Evolutionary conservation across 805 yeast species (phyloP), one percentile per base, ranked within the genome.

Genomic region (Torulaspora franciscae): DNA sequence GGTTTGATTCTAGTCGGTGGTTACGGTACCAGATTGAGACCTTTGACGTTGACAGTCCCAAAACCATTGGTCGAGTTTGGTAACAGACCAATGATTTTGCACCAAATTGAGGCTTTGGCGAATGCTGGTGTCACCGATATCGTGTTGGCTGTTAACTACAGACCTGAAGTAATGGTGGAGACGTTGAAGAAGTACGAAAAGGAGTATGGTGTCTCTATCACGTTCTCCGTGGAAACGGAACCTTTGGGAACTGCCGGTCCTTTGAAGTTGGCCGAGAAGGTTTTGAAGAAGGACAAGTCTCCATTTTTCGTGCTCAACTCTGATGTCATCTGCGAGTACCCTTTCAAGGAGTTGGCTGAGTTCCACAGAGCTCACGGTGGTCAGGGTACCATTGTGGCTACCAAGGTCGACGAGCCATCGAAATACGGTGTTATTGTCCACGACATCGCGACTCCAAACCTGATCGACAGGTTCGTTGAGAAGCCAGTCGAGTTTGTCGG

Each of bases 181-280:
- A 84, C 98, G 50, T 79, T 93, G 65, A 78, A 93, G 73, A 81
- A 90, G 73, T 93, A 91, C 79, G 98, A 93, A 75, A 75, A 83
- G 66, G 88, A 83, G 70, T 93, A 87, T 72, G 97, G 96, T 69
- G 95, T 93, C 55, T 74, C 76, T 60, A 93, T 93, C 73, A 89
- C 97, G 46, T 93, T 95, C 74, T 88, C 96, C 49, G 97, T 93
- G 57, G 99, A 93, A 77, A 93, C 91, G 67, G 99, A 93, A 77
- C 99, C 99, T 49, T 80, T 93, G 67, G 99, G 98, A 57, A 93
- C 99, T 57, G 99, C 98, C 58, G 99, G 99, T 69, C 99, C 99
- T 56, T 79, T 93, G 68, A 91, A 89, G 73, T 84, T 93, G 62
- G 99, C 99, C 58, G 97, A 90, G 76, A 77, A 84, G 55, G 82